Conservation (phyloP, 176 grass and related monocot species). For the Echinochloa phyllopogon region DNA sequence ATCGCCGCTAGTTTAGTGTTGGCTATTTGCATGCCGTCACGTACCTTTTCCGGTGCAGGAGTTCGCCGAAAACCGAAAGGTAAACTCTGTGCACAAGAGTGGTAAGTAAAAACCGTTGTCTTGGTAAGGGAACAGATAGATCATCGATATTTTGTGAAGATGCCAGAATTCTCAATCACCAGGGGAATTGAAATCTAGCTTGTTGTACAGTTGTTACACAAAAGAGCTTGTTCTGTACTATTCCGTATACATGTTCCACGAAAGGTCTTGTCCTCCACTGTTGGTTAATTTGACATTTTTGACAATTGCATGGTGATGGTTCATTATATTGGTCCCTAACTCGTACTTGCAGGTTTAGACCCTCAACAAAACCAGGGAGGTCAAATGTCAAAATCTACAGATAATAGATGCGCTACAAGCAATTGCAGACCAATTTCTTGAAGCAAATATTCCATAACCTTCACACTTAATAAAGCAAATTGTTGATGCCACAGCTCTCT, state of each 20-base stretch:
- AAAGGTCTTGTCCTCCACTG: neutral
- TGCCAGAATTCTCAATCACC: neutral
- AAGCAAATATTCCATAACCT: neutral
- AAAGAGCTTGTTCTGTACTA: neutral
- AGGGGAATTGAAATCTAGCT: neutral
- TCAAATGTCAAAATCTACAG: conserved; percentile 24
- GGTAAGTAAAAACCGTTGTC: neutral
- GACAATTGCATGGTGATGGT: conserved; percentile 13
- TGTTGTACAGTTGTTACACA: neutral
- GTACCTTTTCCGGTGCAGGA: neutral
- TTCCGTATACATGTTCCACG: neutral
- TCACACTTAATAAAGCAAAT: conserved; percentile 8
- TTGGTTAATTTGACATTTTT: conserved; percentile 5
- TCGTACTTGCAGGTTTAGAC: conserved; percentile 13
- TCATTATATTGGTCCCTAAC: conserved; percentile 6
- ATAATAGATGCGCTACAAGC: neutral
- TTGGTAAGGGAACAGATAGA: neutral
- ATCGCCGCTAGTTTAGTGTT: conserved; percentile 20
- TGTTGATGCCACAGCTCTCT: neutral
- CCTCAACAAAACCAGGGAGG: conserved; percentile 8
- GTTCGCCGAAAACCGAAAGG: conserved; percentile 18
- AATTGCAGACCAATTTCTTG: conserved; percentile 5
- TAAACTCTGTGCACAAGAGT: neutral
- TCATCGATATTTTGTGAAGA: neutral
- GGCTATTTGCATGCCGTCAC: conserved; percentile 30